Conservation (phyloP, 208 protist species). For the Crithidia expoeki region DNA sequence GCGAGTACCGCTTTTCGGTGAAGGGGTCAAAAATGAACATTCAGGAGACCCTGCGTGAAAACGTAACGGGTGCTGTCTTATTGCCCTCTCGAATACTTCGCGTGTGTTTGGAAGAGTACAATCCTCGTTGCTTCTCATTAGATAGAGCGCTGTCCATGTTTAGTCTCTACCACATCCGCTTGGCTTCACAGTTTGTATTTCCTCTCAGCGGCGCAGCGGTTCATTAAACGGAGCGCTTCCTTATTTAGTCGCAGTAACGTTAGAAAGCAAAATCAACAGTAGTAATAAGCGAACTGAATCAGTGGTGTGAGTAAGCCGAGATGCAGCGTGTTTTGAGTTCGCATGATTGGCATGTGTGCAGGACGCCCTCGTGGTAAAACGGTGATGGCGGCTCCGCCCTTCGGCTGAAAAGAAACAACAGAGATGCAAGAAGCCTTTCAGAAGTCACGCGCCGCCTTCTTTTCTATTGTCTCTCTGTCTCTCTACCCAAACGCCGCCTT, state of each 20-base stretch:
- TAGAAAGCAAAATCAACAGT: neutral
- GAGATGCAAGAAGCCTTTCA: neutral
- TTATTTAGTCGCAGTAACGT: conserved; percentile 3
- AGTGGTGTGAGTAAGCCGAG: neutral
- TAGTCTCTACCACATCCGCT: neutral
- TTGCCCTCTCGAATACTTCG: no score
- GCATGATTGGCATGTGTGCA: no score
- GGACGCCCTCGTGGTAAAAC: no score
- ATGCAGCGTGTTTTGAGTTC: no score
- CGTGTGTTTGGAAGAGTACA: no score
- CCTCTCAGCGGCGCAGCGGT: neutral
- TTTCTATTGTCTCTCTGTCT: neutral
- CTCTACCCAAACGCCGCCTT: conserved; percentile 39
- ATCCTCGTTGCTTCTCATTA: no score
- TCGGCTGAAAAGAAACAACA: neutral
- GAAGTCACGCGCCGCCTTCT: neutral
- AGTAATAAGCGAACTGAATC: neutral
- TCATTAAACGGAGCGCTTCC: neutral
- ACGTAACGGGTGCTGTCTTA: no score
- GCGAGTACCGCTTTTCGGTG: no score
- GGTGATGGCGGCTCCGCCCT: no score
- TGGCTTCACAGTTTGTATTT: neutral
- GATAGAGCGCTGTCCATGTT: no score
- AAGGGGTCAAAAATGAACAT: no score
- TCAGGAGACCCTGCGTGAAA: no score